Evolutionary conservation across 2,329 filamentous ascomycete genomes (phyloP), one percentile per base, ranked within the genome.

Genomic region (Phialemonium atrogriseum): DNA sequence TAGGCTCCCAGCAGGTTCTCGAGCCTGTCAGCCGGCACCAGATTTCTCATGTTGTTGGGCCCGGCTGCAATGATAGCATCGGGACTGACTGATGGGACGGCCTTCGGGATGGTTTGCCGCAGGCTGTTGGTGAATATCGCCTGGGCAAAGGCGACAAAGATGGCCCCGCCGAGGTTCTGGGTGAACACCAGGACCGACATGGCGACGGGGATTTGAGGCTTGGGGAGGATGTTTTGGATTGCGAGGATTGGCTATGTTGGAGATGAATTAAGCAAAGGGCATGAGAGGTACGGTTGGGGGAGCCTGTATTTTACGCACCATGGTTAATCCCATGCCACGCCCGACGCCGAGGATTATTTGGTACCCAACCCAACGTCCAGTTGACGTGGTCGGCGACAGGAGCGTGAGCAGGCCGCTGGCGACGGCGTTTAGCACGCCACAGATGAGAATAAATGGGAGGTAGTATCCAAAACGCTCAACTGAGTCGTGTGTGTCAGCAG

Each of bases 41-140:
- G 45, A 5, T 54, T 32, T 28, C 54, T 46, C 43, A 69, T 46
- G 27, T 58, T 50, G 2, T 61, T 61, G 4, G 63, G 62, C 10
- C 62, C 61, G 7, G 57, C 57, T 4, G 26, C 32, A 24, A 62
- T 42, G n/a, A 62, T 40, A 1, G 38, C 35, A 2, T 43, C 27
- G 1, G 52, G 26, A 34, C 51, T 39, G 38, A 50, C 46, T 19
- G 34, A 14, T 30, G 58, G 39, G 2, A 50, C 52, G 7, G 44
- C 39, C 12, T 30, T 20, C 0, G 23, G 11, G 4, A 64, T 36
- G 10, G 39, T 38, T 2, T 36, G 27, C 2, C 28, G 28, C 6
- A 64, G 43, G 29, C 38, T 42, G 13, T 43, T 20, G 16, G 43
- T 18, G 19, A 54, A 53, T 11, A 52, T 42, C 13, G 39, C 39